Evolutionary conservation across 2,329 filamentous ascomycete genomes (phyloP).

Genomic region (Spiromastix sp.): DNA sequence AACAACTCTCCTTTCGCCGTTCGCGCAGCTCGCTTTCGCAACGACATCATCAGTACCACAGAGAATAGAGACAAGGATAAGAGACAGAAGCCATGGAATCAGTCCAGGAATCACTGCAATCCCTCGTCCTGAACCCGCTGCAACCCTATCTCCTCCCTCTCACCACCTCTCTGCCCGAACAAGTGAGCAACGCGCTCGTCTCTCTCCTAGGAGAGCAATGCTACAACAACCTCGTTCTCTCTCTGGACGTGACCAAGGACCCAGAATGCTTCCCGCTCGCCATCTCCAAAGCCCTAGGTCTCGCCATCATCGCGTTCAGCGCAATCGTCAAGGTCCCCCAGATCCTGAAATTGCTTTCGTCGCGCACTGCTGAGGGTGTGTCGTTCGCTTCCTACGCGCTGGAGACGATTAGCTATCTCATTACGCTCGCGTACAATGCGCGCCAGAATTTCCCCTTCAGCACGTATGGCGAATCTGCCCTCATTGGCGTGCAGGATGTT

Average conservation of each 20-base stretch:
- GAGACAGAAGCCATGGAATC: slow-evolving; percentile 27
- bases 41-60: too few species aligned
- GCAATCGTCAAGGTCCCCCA: slow-evolving; percentile 94
- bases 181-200: slow-evolving; percentile 62
- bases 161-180: slow-evolving; percentile 61
- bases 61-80: background rate
- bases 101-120: slow-evolving; percentile 33
- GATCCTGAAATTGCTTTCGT: slow-evolving; percentile 80
- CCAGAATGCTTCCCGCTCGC: slow-evolving; percentile 76
- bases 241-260: slow-evolving; percentile 65
- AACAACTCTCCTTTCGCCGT: too few species aligned
- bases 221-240: slow-evolving; percentile 76
- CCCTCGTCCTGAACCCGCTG: slow-evolving; percentile 30
- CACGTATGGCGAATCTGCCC: slow-evolving; percentile 88
- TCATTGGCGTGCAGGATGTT: slow-evolving; percentile 88
- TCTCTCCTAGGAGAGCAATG: slow-evolving; percentile 74
- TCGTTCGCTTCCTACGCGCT: slow-evolving; percentile 87
- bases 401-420: slow-evolving; percentile 79
- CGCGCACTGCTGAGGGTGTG: slow-evolving; percentile 71
- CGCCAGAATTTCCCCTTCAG: slow-evolving; percentile 89
- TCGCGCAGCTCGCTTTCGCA: too few species aligned
- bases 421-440: slow-evolving; percentile 83
- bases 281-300: slow-evolving; percentile 82
- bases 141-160: slow-evolving; percentile 51
- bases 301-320: slow-evolving; percentile 84